Base-by-base conservation (phyloP, 805 yeast genomes). In the Komagataella populi region DNA sequence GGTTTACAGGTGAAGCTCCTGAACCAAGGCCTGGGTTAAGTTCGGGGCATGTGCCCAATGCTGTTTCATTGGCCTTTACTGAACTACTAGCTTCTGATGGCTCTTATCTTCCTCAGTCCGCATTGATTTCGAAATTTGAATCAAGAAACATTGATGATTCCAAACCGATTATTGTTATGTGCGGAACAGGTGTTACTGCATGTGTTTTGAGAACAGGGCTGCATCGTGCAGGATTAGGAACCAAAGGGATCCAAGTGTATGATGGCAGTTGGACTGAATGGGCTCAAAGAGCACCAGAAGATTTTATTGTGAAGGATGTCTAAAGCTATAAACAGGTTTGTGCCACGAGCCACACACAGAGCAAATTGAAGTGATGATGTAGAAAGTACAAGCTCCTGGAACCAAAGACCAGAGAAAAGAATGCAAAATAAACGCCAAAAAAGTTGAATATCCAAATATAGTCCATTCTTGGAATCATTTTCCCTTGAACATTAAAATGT, bases 141-240 rank as follows among this genome's bases (percentile, higher is more conserved):
- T 68, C 66, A 46, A 63, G 74, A 45, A 68, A 58, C 8, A 58
- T 72, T 44, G 64, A 63, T 46, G 67, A 60, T 17, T 65, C 71
- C 16, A 83, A 84, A 59, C 90, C 87, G 10, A 80, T 86, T 17
- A 80, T 93, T 49, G 85, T 84, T 45, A 80, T 87, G 87, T 93
- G 99, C 63, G 99, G 98, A 24, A 84, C 97, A 0, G 99, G 98
- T 48, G 97, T 93, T 49, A 83, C 97, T 8, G 98, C 97, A 0
- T 87, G 91, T 55, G 81, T 93, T 45, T 74, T 91, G 48, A 84
- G 86, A 65, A 70, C 84, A 6, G 98, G 95, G 1, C 63, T 85
- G 46, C 81, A 80, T 52, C 60, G 68, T n/a, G 71, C 77, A 8
- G 81, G 80, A 0, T 68, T 71, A 30, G 64, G 69, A 45, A 62